Evolutionary conservation across 257 asterid species (phyloP), one percentile per base, ranked within the genome.

Genomic region (Hygrophila difformis): DNA sequence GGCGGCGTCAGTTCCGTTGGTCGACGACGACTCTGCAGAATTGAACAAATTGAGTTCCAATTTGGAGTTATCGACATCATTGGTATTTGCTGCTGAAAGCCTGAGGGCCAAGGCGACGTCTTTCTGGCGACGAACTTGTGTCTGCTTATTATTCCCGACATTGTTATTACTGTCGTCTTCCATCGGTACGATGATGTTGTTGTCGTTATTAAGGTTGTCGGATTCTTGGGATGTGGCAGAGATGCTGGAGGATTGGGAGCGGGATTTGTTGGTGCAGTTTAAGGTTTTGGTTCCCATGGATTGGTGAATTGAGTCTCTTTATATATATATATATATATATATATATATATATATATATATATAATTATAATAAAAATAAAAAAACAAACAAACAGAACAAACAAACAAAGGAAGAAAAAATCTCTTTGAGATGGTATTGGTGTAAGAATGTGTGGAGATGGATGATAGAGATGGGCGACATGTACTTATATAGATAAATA

Each of bases 1-100:
- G 3, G 75, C 49, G 8, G 67, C 52, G n/a, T 65, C 69, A 2
- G 33, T 41, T 0, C 49, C 43, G 0, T 53, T 62, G 0, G 66
- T 24, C 8, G 69, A 20, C n/a, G n/a, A n/a, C n/a, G n/a, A n/a
- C n/a, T n/a, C n/a, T n/a, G n/a, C n/a, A n/a, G n/a, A n/a, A 49
- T 42, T 57, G 53, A 74, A 65, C 11, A 77, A 72, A 16, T 69
- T 74, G 54, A 74, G 69, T 9, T 72, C 82, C n/a, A 57, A 68
- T 19, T 64, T 62, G 0, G 77, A 29, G 10, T 37, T 63, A 16
- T 62, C 47, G 46, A 38, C 37, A 12, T 3, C 16, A 12, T 49
- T 34, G 4, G 52, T 54, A 39, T 40, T 57, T 63, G 19, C 56
- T 57, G 7, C 35, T 55, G 7, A 64, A 8, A 59, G 67, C 43